Conservation (phyloP, 768 basidiomycete genomes). For the Psilocybe subaeruginosa region DNA sequence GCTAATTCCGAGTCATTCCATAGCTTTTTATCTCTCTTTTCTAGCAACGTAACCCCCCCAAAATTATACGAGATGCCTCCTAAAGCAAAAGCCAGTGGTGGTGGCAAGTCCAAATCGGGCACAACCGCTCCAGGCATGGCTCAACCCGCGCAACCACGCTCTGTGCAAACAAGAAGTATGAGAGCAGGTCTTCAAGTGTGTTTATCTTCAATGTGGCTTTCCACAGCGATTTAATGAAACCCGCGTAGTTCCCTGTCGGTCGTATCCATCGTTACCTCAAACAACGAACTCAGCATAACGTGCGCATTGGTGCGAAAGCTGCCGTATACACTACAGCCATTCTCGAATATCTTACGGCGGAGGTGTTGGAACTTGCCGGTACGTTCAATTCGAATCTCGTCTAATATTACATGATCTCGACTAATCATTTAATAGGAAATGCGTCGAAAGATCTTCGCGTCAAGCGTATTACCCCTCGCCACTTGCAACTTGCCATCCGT, state of each 20-base stretch:
- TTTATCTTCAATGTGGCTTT: not conserved
- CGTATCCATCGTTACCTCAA: constrained; percentile 98
- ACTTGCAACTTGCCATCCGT: constrained; percentile 93
- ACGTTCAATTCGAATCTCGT: constrained; percentile 26
- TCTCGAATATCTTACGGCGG: constrained; percentile 94
- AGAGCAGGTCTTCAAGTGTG: constrained; percentile 87
- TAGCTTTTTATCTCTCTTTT: constrained; percentile 8
- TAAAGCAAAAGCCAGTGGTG: constrained; percentile 50
- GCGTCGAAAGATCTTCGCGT: constrained; percentile 97
- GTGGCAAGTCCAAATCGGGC: constrained; percentile 66
- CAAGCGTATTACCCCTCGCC: constrained; percentile 95
- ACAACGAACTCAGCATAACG: constrained; percentile 89
- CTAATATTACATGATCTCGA: not conserved
- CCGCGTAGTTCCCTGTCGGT: constrained; percentile 85
- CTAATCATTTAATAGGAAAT: constrained; percentile 62
- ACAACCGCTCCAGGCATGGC: constrained; percentile 34
- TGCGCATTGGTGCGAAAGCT: constrained; percentile 96
- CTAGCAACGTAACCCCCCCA: not conserved
- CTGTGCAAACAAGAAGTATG: constrained; percentile 72
- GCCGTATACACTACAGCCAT: constrained; percentile 97
- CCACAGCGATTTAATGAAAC: not conserved
- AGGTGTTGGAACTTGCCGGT: constrained; percentile 96
- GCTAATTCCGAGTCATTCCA: constrained; percentile 8
- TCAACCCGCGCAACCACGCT: constrained; percentile 31
- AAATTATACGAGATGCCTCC: constrained; percentile 43